Percentiles rank a stretch among this genome's conserved stretches.
phyloP scores from a whole-genome alignment of 768 basidiomycete genomes.

The Podaxis sp. region DNA sequence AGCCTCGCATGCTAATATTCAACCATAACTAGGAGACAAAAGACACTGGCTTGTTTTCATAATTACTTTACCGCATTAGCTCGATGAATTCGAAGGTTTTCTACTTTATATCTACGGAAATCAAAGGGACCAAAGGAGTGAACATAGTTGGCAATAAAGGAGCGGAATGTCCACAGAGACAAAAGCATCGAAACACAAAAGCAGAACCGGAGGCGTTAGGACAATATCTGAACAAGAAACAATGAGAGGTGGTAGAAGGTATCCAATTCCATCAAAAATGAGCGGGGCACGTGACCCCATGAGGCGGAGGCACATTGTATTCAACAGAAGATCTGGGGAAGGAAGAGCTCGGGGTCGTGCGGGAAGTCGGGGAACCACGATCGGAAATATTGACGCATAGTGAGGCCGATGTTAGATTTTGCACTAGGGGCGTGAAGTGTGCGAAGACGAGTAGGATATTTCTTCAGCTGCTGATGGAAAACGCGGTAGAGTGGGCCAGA shows the following conservation, averaged over 20 bases:
- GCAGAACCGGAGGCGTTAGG: not conserved
- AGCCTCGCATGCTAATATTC: not conserved
- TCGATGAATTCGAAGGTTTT: conserved; percentile 5
- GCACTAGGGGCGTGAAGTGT: conserved; percentile 5
- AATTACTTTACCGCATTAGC: conserved; percentile 9
- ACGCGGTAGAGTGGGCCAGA: not conserved
- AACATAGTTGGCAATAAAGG: conserved; percentile 9
- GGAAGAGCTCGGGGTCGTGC: conserved; percentile 5
- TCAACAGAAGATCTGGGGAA: conserved; percentile 12
- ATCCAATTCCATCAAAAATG: not conserved
- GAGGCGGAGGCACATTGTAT: not conserved
- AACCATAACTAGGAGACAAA: not conserved
- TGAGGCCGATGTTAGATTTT: conserved; percentile 2
- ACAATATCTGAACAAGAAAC: not conserved
- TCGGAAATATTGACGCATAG: conserved; percentile 10
- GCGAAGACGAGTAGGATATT: conserved; percentile 10
- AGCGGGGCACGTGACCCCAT: not conserved
- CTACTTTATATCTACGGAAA: not conserved
- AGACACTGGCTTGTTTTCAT: conserved; percentile 1
- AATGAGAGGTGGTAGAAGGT: not conserved
- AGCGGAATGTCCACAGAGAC: conserved; percentile 11
- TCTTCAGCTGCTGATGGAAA: conserved; percentile 10
- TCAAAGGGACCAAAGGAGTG: conserved; percentile 1
- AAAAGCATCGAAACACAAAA: not conserved
- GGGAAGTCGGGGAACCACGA: conserved; percentile 14